Percentiles rank a stretch among this genome's conserved stretches.
These are phyloP conservation scores for Penicillium sp. DNA, from an alignment of 2,329 filamentous ascomycete species.

Conservation along the genomic window DNA sequence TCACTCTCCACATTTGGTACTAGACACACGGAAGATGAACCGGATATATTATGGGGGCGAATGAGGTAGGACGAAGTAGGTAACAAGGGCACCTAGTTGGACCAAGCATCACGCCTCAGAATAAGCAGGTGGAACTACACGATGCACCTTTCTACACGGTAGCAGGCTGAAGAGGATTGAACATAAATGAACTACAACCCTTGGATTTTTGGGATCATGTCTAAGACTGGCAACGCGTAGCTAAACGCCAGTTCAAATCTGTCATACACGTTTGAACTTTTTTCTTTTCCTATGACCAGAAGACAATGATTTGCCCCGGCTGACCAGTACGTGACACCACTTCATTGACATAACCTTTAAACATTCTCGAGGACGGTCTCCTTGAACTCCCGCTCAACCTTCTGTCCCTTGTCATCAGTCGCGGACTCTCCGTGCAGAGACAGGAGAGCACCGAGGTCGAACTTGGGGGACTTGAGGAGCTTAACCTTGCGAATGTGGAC, in stretches of 20 bases:
- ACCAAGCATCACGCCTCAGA: neutral
- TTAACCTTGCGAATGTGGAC: constrained; percentile 99
- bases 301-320: constrained; percentile 27
- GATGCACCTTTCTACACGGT: neutral
- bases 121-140: neutral
- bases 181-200: constrained; percentile 15
- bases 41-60: neutral
- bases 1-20: neutral
- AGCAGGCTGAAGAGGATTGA: neutral
- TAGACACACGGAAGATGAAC: neutral
- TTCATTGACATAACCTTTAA: constrained; percentile 70
- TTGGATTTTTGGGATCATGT: constrained; percentile 15
- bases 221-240: constrained; percentile 14
- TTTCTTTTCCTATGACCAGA: constrained; percentile 30
- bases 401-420: constrained; percentile 94
- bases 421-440: constrained; percentile 96
- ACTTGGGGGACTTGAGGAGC: constrained; percentile 97
- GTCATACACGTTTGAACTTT: constrained; percentile 31
- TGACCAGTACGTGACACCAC: constrained; percentile 76
- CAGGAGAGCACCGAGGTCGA: constrained; percentile 95
- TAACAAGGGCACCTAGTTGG: neutral
- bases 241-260: constrained; percentile 15
- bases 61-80: neutral
- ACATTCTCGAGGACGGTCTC: constrained; percentile 92
- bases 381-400: constrained; percentile 99